A percentile compares a stretch with the other conserved stretches of the same genome.
Conservation (phyloP, 768 basidiomycete genomes). For the Tylopilus sp. region DNA sequence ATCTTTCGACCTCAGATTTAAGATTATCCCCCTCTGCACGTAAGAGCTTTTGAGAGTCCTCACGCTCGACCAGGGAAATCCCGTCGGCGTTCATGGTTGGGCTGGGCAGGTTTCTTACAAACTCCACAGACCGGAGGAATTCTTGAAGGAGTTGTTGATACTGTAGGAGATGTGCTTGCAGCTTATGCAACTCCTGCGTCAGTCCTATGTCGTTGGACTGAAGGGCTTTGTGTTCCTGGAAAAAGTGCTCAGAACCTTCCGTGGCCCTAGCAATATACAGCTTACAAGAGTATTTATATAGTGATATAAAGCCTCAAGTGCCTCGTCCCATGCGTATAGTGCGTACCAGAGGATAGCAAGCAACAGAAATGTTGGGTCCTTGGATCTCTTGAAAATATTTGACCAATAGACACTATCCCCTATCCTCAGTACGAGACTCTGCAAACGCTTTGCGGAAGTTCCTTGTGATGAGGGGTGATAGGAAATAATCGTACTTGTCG, state of each 20-base stretch:
- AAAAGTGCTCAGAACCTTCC: not conserved
- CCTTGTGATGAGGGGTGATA: slow-evolving; percentile 23
- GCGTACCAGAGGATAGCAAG: slow-evolving; percentile 54
- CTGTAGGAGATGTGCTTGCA: slow-evolving; percentile 53
- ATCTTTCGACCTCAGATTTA: slow-evolving; percentile 43
- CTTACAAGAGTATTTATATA: slow-evolving; percentile 39
- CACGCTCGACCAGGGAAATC: slow-evolving; percentile 17
- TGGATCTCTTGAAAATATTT: slow-evolving; percentile 25
- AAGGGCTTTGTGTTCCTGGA: slow-evolving; percentile 34
- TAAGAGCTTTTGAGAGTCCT: slow-evolving; percentile 26
- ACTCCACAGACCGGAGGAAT: slow-evolving; percentile 47
- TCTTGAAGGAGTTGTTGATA: slow-evolving; percentile 52
- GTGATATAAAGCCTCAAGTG: slow-evolving; percentile 46
- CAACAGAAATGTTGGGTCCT: slow-evolving; percentile 32
- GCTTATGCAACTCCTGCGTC: slow-evolving; percentile 50
- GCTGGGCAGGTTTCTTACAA: slow-evolving; percentile 47
- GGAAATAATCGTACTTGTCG: slow-evolving; percentile 35
- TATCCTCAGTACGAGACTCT: slow-evolving; percentile 24
- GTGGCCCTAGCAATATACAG: too few species aligned
- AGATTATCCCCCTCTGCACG: slow-evolving; percentile 45
- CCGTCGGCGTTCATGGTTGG: slow-evolving; percentile 39
- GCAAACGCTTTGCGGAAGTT: slow-evolving; percentile 28
- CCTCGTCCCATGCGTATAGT: slow-evolving; percentile 60
- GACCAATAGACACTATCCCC: slow-evolving; percentile 36
- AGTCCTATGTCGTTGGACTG: slow-evolving; percentile 40